Percentiles rank a stretch among this genome's conserved stretches.
Conservation (phyloP, 345 rosid genomes). For the Geranium brycei region DNA sequence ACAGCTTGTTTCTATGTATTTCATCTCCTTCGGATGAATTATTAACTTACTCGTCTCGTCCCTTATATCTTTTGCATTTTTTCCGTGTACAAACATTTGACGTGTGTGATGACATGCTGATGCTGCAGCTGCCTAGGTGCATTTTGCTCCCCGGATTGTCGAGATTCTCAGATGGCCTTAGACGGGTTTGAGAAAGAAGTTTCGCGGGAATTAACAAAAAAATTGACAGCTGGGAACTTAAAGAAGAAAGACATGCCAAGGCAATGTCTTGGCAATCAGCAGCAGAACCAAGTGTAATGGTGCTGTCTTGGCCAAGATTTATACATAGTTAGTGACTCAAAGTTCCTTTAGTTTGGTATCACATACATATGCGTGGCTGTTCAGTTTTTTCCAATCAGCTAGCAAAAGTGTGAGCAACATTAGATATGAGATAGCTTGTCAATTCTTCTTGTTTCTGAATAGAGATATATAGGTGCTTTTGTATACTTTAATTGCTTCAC, state of each 20-base stretch:
- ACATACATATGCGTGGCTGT: background rate
- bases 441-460: background rate
- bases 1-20: no score
- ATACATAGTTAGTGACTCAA: background rate
- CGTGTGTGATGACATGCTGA: background rate
- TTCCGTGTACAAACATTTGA: background rate
- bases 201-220: background rate
- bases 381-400: background rate
- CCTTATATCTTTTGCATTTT: no score
- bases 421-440: background rate
- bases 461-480: background rate
- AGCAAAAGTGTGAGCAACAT: background rate
- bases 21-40: no score
- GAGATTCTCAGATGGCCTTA: slow-evolving; percentile 10
- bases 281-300: background rate
- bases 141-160: slow-evolving; percentile 15
- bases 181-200: slow-evolving; percentile 12
- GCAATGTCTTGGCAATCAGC: background rate
- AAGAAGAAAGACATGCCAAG: background rate
- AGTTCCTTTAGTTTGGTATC: background rate
- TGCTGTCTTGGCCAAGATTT: background rate
- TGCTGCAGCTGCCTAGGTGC: slow-evolving; percentile 15
- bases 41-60: no score
- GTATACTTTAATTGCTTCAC: background rate
- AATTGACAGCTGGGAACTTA: background rate